phyloP scores from a whole-genome alignment of 257 asterid genomes.

The Agastache rugosa region DNA sequence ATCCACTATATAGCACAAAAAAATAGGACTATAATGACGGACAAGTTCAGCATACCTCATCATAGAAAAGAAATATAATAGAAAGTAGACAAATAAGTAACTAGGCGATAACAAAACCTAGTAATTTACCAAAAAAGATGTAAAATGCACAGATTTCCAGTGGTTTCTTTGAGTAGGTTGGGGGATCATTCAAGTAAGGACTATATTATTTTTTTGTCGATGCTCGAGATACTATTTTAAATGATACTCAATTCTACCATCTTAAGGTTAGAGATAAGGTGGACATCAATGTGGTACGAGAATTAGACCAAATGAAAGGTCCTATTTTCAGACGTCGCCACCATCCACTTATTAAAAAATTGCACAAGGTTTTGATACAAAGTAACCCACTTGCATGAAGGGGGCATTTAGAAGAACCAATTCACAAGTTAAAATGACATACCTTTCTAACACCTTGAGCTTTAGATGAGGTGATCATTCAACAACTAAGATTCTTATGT shows the following conservation, averaged over 20 bases:
- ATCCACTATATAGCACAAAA: conserved; percentile 26
- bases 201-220: neutral
- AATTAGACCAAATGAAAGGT: neutral
- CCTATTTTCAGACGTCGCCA: neutral
- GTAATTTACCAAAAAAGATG: neutral
- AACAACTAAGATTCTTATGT: neutral
- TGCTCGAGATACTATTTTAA: neutral
- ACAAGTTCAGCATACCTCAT: neutral
- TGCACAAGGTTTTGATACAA: neutral
- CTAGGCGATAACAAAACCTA: neutral
- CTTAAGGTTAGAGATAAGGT: neutral
- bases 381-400: neutral
- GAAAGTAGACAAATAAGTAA: neutral
- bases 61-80: neutral
- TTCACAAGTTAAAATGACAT: neutral
- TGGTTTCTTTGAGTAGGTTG: neutral
- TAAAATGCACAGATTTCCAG: neutral
- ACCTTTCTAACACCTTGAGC: neutral
- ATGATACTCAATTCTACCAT: neutral
- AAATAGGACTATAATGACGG: neutral
- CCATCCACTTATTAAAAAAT: neutral
- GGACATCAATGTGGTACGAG: neutral
- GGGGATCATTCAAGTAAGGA: neutral
- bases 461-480: neutral
- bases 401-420: neutral